Conservation (phyloP, 371 early-diverging fungal species). For the Mortierella polycephala region DNA sequence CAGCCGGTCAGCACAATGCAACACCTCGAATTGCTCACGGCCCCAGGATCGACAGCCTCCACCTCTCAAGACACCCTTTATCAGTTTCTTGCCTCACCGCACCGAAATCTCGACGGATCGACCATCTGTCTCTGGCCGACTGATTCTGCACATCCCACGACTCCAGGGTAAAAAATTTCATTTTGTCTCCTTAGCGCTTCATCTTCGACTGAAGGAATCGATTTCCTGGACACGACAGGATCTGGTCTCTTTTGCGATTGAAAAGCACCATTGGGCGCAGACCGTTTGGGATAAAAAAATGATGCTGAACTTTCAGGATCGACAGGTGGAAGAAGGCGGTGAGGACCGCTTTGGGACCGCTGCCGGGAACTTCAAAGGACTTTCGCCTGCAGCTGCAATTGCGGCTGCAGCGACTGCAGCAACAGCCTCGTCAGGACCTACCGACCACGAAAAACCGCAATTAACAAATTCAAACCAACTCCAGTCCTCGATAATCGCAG, state of each 20-base stretch:
- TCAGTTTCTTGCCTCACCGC: slow-evolving; percentile 34
- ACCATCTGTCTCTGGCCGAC: slow-evolving; percentile 39
- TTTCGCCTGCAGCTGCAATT: slow-evolving; percentile 6
- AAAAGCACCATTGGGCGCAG: slow-evolving; percentile 38
- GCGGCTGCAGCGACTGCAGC: not conserved
- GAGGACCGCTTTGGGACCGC: not conserved
- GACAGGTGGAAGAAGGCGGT: slow-evolving; percentile 28
- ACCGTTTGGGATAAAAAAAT: slow-evolving; percentile 50
- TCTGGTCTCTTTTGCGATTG: slow-evolving; percentile 40
- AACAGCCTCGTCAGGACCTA: not conserved
- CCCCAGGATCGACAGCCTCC: slow-evolving; percentile 8
- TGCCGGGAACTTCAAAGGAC: slow-evolving; percentile 9
- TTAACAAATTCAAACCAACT: not conserved
- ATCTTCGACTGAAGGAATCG: slow-evolving; percentile 49
- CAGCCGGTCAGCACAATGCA: not conserved
- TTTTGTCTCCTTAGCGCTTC: slow-evolving; percentile 39
- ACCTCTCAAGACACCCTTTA: slow-evolving; percentile 26
- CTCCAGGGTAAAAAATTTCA: slow-evolving; percentile 28
- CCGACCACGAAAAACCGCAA: too few species aligned
- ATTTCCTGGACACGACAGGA: slow-evolving; percentile 49
- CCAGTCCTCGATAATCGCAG: not conserved
- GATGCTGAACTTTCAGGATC: slow-evolving; percentile 23
- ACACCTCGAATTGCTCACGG: not conserved
- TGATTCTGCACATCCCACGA: slow-evolving; percentile 36
- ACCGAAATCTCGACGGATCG: slow-evolving; percentile 28